Conservation (phyloP, 2,329 filamentous ascomycete genomes). For the Aspergillus sp. region DNA sequence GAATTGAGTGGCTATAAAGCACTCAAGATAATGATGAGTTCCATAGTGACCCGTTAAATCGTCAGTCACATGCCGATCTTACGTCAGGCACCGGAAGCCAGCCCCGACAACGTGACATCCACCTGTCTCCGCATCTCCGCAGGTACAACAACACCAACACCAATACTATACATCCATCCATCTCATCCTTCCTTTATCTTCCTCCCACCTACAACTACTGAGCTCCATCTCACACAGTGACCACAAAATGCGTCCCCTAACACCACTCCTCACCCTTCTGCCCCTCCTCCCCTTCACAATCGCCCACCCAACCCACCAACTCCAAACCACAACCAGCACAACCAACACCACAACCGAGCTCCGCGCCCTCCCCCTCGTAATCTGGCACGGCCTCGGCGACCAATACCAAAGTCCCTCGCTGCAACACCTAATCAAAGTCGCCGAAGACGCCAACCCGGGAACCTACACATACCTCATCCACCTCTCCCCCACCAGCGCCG, state of each 20-base stretch:
- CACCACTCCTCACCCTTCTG: constrained; percentile 2
- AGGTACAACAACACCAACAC: too few species aligned
- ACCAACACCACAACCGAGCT: constrained; percentile 26
- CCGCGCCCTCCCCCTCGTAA: constrained; percentile 76
- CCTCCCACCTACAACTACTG: neutral
- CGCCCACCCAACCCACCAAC: constrained; percentile 16
- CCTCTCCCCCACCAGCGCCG: constrained; percentile 64
- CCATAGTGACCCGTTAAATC: neutral
- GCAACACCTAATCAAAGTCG: constrained; percentile 68
- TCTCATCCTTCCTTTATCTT: neutral
- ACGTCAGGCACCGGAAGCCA: neutral
- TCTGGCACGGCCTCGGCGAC: constrained; percentile 84
- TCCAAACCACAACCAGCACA: neutral
- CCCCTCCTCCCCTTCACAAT: constrained; percentile 22
- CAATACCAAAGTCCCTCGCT: constrained; percentile 75
- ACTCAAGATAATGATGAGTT: neutral
- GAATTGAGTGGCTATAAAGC: too few species aligned
- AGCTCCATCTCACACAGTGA: neutral
- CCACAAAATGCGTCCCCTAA: constrained; percentile 4
- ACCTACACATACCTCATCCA: constrained; percentile 82
- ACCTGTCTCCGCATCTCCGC: neutral
- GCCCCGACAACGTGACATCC: constrained; percentile 9
- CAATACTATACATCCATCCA: too few species aligned
- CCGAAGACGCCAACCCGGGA: constrained; percentile 72
- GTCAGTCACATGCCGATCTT: constrained; percentile 17